Evolutionary conservation across 1,284 basidiomycete genomes (phyloP).

Genomic region (Apiotrichum brassicae): DNA sequence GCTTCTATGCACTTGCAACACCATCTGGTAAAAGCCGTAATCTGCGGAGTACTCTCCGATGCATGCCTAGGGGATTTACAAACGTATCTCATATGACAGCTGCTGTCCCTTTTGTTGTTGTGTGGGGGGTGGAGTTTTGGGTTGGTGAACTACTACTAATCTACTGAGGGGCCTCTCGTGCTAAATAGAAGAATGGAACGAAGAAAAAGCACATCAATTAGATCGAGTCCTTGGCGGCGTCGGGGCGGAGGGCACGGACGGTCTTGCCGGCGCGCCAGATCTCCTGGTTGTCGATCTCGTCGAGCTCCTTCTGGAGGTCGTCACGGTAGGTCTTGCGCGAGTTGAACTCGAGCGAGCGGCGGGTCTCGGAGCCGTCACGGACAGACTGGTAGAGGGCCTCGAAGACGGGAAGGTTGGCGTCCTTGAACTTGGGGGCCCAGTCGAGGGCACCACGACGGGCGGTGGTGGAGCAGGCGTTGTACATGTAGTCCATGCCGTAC

Average conservation of each 20-base stretch:
- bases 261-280: slow-evolving; percentile 89
- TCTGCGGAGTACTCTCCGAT: slow-evolving; percentile 1
- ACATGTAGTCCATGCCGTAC: slow-evolving; percentile 99
- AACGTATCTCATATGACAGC: slow-evolving; percentile 3
- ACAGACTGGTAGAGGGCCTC: slow-evolving; percentile 92
- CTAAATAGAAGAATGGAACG: not conserved
- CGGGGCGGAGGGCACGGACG: slow-evolving; percentile 47
- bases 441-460: slow-evolving; percentile 97
- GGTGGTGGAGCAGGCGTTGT: slow-evolving; percentile 96
- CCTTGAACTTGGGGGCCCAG: slow-evolving; percentile 97
- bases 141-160: not conserved
- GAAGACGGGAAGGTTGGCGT: slow-evolving; percentile 84
- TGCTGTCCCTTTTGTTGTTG: slow-evolving; percentile 4
- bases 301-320: slow-evolving; percentile 88
- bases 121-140: not conserved
- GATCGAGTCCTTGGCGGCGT: slow-evolving; percentile 42
- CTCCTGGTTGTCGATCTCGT: slow-evolving; percentile 80
- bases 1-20: too few species aligned
- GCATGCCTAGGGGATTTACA: slow-evolving; percentile 7
- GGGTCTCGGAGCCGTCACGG: slow-evolving; percentile 89
- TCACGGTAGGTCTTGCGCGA: slow-evolving; percentile 85
- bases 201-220: slow-evolving; percentile 18
- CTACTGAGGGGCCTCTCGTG: not conserved
- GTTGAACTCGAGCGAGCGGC: slow-evolving; percentile 95
- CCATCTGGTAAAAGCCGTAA: too few species aligned